Evolutionary conservation across 768 basidiomycete species (phyloP), one percentile per base, ranked within the genome.

Genomic region (Hemileccinum impolitum): DNA sequence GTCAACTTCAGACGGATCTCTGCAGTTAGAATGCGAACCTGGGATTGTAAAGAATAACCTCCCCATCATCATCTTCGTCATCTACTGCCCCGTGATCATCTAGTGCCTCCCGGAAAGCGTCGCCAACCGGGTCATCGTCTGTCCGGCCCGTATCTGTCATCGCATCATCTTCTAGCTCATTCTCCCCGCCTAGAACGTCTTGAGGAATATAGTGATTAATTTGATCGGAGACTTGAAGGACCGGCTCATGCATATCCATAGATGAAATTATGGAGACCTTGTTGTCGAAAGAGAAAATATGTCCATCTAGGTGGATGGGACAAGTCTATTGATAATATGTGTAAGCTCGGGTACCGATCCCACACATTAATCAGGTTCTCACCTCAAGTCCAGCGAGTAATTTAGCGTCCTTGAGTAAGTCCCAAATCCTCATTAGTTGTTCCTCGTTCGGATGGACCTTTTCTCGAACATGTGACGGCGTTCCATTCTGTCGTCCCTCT

Each of bases 381-480:
- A 88, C 89, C 73, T 83, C 76, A 47, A 78, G 68, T 48, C 75
- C 73, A 21, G 78, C 77, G 19, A 95, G 64, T 6, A 71, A 65
- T 53, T 70, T 75, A 1, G 85, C 87, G 60, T 96, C 92, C 13
- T 76, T 69, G 40, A 94, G 72, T 36, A 96, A 71, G 68, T 96
- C 95, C 39, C 81, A 76, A 50, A 99, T 88, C 55, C 96, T 77
- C 91, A 97, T 94, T 37, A 99, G 70, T 58, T 94, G 90, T 72
- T 95, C 93, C 50, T 90, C 94, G 58, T 99, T 98, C 8, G 96
- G 96, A 70, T 98, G 86, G 1, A 80, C 79, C 31, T 74, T 76
- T 53, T 77, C 67, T 43, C 58, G 53, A 47, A 70, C 57, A 66
- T 72, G 50, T 55, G 55, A 35, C n/a, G 37, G 35, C 15, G 28